Evolutionary conservation across 2,329 filamentous ascomycete genomes (phyloP).

Genomic region (Colletotrichum siamense): DNA sequence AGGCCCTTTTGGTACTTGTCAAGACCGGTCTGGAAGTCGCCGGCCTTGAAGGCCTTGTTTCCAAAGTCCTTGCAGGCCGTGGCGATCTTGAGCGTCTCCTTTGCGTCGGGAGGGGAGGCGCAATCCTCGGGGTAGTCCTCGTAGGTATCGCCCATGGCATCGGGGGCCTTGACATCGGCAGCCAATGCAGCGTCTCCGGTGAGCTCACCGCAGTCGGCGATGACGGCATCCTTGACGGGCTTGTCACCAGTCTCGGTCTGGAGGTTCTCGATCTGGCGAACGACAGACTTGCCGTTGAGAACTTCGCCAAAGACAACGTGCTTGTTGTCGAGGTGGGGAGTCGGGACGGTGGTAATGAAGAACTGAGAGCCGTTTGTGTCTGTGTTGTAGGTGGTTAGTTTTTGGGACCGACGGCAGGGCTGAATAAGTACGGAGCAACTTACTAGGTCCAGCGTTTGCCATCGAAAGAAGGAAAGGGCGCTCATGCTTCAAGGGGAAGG

Average conservation of each 20-base stretch:
- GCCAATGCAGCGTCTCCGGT: slow-evolving; percentile 71
- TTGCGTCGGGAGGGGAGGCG: slow-evolving; percentile 64
- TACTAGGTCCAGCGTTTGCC: slow-evolving; percentile 95
- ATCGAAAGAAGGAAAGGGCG: slow-evolving; percentile 94
- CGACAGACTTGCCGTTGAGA: slow-evolving; percentile 87
- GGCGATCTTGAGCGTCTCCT: slow-evolving; percentile 78
- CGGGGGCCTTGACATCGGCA: slow-evolving; percentile 72
- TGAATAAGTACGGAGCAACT: slow-evolving; percentile 30
- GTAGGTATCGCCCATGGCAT: slow-evolving; percentile 86
- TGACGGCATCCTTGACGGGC: slow-evolving; percentile 74
- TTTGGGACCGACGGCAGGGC: neutral
- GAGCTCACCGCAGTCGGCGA: slow-evolving; percentile 87
- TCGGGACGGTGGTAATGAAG: slow-evolving; percentile 96
- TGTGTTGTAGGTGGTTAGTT: slow-evolving; percentile 34
- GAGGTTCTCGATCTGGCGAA: slow-evolving; percentile 89
- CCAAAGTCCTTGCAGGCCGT: slow-evolving; percentile 88
- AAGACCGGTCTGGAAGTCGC: slow-evolving; percentile 72
- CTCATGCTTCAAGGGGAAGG: slow-evolving; percentile 90
- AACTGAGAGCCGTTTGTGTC: slow-evolving; percentile 97
- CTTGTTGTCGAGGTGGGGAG: slow-evolving; percentile 93
- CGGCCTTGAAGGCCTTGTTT: slow-evolving; percentile 88
- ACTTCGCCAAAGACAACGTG: slow-evolving; percentile 98
- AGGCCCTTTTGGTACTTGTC: slow-evolving; percentile 95
- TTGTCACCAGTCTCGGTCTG: slow-evolving; percentile 78
- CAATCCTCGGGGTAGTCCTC: slow-evolving; percentile 96